Percentiles rank a stretch among this genome's conserved stretches.
Conservation (phyloP, 805 yeast species). For the Danielozyma ontarioensis region DNA sequence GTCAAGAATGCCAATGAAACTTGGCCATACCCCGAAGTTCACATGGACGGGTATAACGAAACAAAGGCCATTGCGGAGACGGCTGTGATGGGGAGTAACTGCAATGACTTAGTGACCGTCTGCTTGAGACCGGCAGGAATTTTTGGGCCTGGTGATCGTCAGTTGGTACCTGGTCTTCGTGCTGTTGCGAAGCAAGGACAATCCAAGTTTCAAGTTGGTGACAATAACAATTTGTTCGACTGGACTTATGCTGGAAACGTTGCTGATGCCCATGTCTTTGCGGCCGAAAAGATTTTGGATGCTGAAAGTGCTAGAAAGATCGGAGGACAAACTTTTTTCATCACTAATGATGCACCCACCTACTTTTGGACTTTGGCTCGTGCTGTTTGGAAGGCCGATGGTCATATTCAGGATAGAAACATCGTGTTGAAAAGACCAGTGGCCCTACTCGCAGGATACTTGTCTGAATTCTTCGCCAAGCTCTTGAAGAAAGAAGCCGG, state of each 20-base stretch:
- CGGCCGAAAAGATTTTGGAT: conserved; percentile 69
- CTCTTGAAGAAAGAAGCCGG: conserved; percentile 81
- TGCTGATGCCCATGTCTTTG: conserved; percentile 92
- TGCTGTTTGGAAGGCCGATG: conserved; percentile 96
- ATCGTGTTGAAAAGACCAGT: conserved; percentile 66
- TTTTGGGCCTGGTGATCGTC: conserved; percentile 98
- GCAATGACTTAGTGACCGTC: conserved; percentile 61
- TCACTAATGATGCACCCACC: conserved; percentile 91
- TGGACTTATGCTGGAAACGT: conserved; percentile 99
- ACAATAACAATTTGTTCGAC: conserved; percentile 88
- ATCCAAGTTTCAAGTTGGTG: conserved; percentile 90
- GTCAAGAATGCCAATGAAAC: conserved; percentile 88
- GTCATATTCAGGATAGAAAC: conserved; percentile 65
- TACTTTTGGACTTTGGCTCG: conserved; percentile 97
- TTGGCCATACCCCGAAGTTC: conserved; percentile 86
- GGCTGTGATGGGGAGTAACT: conserved; percentile 71
- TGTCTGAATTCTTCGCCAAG: conserved; percentile 70
- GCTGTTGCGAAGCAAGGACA: conserved; percentile 79
- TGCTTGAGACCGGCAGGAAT: conserved; percentile 97
- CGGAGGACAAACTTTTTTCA: conserved; percentile 83
- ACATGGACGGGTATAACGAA: conserved; percentile 96
- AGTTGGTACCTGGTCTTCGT: conserved; percentile 88
- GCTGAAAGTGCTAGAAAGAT: conserved; percentile 39
- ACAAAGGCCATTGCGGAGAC: conserved; percentile 91
- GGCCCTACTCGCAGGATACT: conserved; percentile 78